phyloP scores from a whole-genome alignment of 2,329 filamentous ascomycete genomes.

The Diaporthe capsici region DNA sequence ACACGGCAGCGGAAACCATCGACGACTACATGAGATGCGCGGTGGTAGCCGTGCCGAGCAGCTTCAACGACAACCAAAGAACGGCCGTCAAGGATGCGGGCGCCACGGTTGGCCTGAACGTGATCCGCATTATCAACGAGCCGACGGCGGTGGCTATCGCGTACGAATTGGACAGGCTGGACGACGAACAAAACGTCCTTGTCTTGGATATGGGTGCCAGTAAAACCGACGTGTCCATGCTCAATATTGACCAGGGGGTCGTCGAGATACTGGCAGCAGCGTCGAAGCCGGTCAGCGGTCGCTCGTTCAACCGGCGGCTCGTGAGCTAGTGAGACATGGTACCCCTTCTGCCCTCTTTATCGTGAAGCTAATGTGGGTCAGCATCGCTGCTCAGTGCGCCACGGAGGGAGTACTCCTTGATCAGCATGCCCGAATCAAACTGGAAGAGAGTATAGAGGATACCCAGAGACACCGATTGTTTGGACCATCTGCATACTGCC shows the following conservation, averaged over 20 bases:
- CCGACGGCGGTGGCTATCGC: not conserved
- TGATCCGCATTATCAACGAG: not conserved
- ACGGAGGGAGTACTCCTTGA: not conserved
- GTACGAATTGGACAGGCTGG: not conserved
- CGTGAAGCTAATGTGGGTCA: not conserved
- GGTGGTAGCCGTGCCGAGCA: not conserved
- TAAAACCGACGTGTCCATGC: not conserved
- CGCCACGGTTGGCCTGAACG: not conserved
- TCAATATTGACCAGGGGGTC: slow-evolving; percentile 13
- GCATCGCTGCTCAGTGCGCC: not conserved
- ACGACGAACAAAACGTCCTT: not conserved
- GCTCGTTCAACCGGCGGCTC: not conserved
- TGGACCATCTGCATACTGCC: not conserved
- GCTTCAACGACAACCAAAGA: slow-evolving; percentile 1
- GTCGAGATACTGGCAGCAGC: not conserved
- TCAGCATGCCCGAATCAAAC: not conserved
- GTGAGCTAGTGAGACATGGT: not conserved
- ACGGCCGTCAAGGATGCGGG: not conserved
- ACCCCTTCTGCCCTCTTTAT: too few relatives aligned
- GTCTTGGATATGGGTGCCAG: not conserved
- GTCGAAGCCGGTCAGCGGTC: not conserved
- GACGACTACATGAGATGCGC: not conserved
- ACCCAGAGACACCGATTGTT: not conserved
- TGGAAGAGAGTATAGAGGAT: not conserved
- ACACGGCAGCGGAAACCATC: not conserved